These are phyloP conservation scores for Punctularia strigosozonata DNA, from an alignment of 768 basidiomycete species.

Conservation along the genomic window DNA sequence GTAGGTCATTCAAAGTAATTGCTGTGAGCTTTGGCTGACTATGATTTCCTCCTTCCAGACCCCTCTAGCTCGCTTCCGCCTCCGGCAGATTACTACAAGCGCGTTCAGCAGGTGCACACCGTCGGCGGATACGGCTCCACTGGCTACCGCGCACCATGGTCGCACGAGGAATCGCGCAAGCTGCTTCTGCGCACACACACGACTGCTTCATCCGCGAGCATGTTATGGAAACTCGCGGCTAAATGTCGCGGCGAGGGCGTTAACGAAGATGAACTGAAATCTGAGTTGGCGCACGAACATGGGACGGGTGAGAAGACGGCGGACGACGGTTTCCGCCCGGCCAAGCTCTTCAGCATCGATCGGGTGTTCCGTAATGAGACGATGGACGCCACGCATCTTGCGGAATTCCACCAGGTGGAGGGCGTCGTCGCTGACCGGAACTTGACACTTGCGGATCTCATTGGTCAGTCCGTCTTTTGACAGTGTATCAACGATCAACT, in stretches of 20 bases:
- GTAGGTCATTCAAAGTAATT: conserved; percentile 30
- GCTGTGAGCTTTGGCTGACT: background rate
- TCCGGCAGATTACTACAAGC: conserved; percentile 72
- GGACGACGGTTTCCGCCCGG: conserved; percentile 76
- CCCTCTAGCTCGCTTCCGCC: conserved; percentile 69
- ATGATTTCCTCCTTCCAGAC: conserved; percentile 30
- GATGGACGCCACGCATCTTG: conserved; percentile 95
- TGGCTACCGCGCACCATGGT: conserved; percentile 98
- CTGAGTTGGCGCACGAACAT: conserved; percentile 18
- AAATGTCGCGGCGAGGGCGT: conserved; percentile 55
- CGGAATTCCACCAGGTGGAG: conserved; percentile 99
- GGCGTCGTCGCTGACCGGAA: conserved; percentile 94
- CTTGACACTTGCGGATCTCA: conserved; percentile 88
- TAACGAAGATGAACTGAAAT: too few relatives aligned
- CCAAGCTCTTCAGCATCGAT: conserved; percentile 95
- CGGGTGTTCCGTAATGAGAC: conserved; percentile 98
- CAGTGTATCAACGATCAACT: too few relatives aligned
- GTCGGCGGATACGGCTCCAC: conserved; percentile 83
- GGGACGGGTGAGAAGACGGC: conserved; percentile 12
- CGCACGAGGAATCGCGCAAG: conserved; percentile 81
- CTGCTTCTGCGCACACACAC: conserved; percentile 94
- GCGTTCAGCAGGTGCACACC: conserved; percentile 75
- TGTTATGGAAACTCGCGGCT: conserved; percentile 91
- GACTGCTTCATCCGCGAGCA: conserved; percentile 85
- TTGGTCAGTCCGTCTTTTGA: conserved; percentile 68